Evolutionary conservation across 179 eudicot species (phyloP).

Genomic region (Amaranthus tricolor): DNA sequence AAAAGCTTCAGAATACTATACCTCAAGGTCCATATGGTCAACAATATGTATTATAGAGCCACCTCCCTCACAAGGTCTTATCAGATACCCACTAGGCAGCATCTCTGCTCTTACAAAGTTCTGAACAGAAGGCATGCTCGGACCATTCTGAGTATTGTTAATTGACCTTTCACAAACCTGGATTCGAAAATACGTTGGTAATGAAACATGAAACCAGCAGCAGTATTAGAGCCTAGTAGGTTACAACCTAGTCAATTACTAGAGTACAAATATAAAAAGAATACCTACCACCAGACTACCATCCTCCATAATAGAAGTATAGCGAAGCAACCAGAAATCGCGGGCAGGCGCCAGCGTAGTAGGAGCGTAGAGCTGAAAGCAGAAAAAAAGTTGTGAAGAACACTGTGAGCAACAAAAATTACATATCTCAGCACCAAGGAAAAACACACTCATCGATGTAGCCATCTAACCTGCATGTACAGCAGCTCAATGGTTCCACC

Average conservation of each 20-base stretch:
- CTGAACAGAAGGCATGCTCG: conserved; percentile 83
- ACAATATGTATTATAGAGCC: conserved; percentile 92
- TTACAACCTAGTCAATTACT: conserved; percentile 30
- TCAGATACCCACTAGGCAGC: conserved; percentile 85
- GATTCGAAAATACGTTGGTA: conserved; percentile 21
- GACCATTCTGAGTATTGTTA: conserved; percentile 88
- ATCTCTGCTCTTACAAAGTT: conserved; percentile 87
- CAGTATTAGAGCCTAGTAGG: conserved; percentile 43
- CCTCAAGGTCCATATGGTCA: conserved; percentile 93
- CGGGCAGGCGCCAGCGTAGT: conserved; percentile 85
- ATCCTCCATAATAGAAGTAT: conserved; percentile 67
- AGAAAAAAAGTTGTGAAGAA: conserved; percentile 8
- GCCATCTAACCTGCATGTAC: conserved; percentile 65
- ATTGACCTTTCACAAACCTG: conserved; percentile 92
- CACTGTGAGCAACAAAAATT: not conserved
- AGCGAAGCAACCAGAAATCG: conserved; percentile 85
- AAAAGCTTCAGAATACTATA: conserved; percentile 12
- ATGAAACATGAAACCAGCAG: not conserved
- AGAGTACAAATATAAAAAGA: not conserved
- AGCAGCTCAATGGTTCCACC: conserved; percentile 86
- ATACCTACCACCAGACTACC: conserved; percentile 78
- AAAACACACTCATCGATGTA: not conserved
- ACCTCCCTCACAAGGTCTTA: conserved; percentile 95
- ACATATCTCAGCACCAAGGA: not conserved
- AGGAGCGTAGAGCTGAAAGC: conserved; percentile 68